Evolutionary conservation across 1,284 basidiomycete genomes (phyloP), one percentile per base, ranked within the genome.

Genomic region (Melampsora abietis-canadensis): DNA sequence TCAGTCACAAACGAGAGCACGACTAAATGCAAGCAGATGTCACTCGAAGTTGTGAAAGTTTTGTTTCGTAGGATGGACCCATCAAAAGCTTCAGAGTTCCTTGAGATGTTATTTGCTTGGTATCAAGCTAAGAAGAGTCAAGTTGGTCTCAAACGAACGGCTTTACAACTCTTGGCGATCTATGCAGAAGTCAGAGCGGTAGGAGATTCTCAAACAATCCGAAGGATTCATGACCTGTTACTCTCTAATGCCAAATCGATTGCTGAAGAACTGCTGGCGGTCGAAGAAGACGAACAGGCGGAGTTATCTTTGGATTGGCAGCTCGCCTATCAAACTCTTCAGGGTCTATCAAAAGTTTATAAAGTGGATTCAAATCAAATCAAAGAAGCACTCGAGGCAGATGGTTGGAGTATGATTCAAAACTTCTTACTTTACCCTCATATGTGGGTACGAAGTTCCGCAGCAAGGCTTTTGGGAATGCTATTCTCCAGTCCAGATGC

Each of bases 1-100:
- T 89, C 90, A 37, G 83, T 98, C 31, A 94, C 92, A 44, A 98
- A 98, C 81, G 96, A 99, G 80, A 89, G 92, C 66, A 92, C 93
- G 4, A 84, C 90, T 44, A 89, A 90, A 80, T 98, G 94, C 81
- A 86, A 92, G 27, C 90, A 91, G 80, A 91, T 92, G 87, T 91
- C 92, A 0, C 89, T 90, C 0, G 87, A 87, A 47, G 85, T 98
- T 30, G 87, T 97, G 82, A 90, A 92, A 81, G 85, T 83, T 31
- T 86, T 99, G 14, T 87, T 93, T 77, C 81, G 82, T 4, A 86
- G 89, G 12, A 83, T 96, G 34, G 87, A 90, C 30, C 85, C 86
- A 0, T 85, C 86, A 14, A 87, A 86, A 54, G 85, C 87, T 30
- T 84, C 85, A 74, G 83, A 85, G 31, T 84, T 94, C 61, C 81